Conservation (phyloP, 176 grass and related monocot genomes). For the Avena atlantica region DNA sequence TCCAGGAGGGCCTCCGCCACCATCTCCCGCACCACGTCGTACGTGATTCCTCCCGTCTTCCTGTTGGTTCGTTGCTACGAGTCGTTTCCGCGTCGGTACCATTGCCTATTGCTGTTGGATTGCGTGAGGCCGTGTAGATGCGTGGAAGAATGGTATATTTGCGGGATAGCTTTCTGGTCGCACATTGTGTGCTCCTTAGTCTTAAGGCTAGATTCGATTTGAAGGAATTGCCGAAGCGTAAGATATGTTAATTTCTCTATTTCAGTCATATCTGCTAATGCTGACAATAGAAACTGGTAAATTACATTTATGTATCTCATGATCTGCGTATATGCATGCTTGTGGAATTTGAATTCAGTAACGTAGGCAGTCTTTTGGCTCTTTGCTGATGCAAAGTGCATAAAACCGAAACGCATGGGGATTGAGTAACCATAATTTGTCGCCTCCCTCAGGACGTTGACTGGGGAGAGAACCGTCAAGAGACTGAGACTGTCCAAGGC, state of each 20-base stretch:
- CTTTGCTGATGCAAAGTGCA: neutral
- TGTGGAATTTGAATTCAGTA: slow-evolving; percentile 22
- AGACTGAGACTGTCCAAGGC: slow-evolving; percentile 91
- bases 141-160: neutral
- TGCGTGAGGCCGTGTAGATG: neutral
- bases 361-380: neutral
- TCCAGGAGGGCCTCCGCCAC: slow-evolving; percentile 56
- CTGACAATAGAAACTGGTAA: neutral
- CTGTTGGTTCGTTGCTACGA: neutral
- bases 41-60: slow-evolving; percentile 22
- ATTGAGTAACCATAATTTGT: neutral
- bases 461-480: slow-evolving; percentile 88
- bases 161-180: neutral
- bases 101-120: neutral
- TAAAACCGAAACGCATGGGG: neutral
- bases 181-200: neutral
- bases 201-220: slow-evolving; percentile 28
- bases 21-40: slow-evolving; percentile 54
- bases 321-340: neutral
- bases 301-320: neutral
- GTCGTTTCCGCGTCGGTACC: neutral
- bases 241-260: neutral
- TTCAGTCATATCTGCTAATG: neutral
- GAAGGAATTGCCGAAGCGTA: neutral
- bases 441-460: slow-evolving; percentile 38